Evolutionary conservation across 2,329 filamentous ascomycete species (phyloP).

Genomic region (Ophidiomyces ophidiicola): DNA sequence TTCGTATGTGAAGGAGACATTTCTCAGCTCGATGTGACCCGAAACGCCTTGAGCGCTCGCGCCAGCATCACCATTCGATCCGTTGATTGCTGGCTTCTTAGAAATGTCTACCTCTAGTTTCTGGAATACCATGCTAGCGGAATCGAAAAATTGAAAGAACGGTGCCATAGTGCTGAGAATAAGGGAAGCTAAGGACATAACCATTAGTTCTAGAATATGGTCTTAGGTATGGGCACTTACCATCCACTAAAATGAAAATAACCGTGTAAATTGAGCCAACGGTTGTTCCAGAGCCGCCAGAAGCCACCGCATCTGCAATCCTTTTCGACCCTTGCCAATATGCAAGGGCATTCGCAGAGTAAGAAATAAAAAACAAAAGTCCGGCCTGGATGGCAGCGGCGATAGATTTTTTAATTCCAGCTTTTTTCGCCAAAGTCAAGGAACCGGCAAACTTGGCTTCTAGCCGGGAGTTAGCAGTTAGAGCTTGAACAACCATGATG

Average conservation of each 20-base stretch:
- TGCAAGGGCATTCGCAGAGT: conserved; percentile 50
- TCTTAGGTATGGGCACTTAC: conserved; percentile 16
- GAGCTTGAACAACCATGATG: conserved; percentile 47
- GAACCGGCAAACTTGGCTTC: conserved; percentile 44
- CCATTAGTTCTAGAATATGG: conserved; percentile 2
- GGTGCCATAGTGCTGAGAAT: conserved; percentile 37
- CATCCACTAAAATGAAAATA: conserved; percentile 44
- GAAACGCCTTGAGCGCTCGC: conserved; percentile 19
- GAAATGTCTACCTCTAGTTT: conserved; percentile 50
- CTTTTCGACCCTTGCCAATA: conserved; percentile 53
- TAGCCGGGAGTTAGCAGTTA: conserved; percentile 44
- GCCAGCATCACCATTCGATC: conserved; percentile 19
- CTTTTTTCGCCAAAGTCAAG: conserved; percentile 37
- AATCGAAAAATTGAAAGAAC: conserved; percentile 40
- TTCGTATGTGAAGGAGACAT: conserved; percentile 39
- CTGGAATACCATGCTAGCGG: conserved; percentile 43
- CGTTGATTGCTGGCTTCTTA: conserved; percentile 37
- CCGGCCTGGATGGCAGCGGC: conserved; percentile 45
- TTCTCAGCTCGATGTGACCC: conserved; percentile 25
- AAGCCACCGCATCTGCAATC: conserved; percentile 29
- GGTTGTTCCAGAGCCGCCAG: conserved; percentile 27
- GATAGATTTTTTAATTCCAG: conserved; percentile 45
- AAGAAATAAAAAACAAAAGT: conserved; percentile 51
- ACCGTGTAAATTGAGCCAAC: conserved; percentile 44
- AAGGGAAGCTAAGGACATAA: conserved; percentile 29